Conservation (phyloP, 139 green algal species). For the Eudorina sp. region DNA sequence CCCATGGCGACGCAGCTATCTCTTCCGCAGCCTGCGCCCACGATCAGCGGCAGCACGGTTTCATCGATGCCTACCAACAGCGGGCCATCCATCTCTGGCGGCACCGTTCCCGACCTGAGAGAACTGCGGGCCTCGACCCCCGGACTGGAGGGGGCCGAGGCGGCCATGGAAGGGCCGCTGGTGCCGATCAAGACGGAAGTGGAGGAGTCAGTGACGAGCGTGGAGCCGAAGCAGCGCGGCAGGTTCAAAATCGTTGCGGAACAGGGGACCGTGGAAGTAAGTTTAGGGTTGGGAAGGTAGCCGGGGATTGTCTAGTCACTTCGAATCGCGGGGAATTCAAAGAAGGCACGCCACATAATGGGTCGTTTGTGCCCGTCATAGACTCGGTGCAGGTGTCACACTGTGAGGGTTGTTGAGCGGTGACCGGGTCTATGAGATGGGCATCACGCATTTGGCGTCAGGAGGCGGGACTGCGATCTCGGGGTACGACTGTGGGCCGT, state of each 20-base stretch:
- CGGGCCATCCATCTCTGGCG: constrained; percentile 4
- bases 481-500: no score
- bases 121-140: background rate
- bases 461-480: no score
- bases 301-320: background rate
- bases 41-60: background rate
- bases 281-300: background rate
- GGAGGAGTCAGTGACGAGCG: constrained; percentile 43
- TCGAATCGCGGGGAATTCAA: no score
- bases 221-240: constrained; percentile 76
- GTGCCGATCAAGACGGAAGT: background rate
- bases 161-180: background rate
- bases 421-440: no score
- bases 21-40: background rate
- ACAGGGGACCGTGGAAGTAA: constrained; percentile 39
- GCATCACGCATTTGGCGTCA: no score
- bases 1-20: background rate
- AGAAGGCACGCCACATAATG: no score
- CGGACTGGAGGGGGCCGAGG: background rate
- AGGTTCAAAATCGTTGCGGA: constrained; percentile 90
- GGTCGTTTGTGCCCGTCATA: no score
- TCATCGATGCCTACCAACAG: background rate
- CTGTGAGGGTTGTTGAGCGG: no score
- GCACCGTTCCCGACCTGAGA: constrained; percentile 5
- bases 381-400: no score